Conservation (phyloP, 768 basidiomycete genomes). For the Daedalea quercina region DNA sequence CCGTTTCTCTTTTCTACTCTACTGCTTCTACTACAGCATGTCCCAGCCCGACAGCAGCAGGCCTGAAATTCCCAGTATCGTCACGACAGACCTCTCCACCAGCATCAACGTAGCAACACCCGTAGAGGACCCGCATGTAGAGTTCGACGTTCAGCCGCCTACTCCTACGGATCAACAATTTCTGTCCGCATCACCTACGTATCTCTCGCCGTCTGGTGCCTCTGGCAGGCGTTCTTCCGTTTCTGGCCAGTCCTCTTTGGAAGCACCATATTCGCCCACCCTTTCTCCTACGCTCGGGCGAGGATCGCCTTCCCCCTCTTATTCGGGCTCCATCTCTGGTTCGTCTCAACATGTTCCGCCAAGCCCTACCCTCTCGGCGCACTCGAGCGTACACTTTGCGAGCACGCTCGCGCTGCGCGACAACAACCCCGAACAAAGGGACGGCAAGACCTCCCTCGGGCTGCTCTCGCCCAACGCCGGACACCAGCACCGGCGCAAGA, state of each 20-base stretch:
- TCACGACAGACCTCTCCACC: conserved; percentile 20
- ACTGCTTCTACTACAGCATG: conserved; percentile 4
- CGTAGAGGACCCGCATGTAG: conserved; percentile 2
- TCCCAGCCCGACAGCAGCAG: conserved; percentile 3
- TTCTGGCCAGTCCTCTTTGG: conserved; percentile 14
- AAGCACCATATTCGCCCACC: conserved; percentile 12
- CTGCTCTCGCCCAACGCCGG: conserved; percentile 37
- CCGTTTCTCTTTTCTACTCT: neutral
- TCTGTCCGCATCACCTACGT: conserved; percentile 1
- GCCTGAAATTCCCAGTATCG: conserved; percentile 14
- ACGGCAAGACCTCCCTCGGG: conserved; percentile 44
- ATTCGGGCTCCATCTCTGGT: conserved; percentile 35
- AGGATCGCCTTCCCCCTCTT: conserved; percentile 24
- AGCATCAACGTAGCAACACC: conserved; percentile 7
- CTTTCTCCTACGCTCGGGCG: conserved; percentile 4
- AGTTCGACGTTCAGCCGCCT: conserved; percentile 4
- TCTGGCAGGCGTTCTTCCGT: conserved; percentile 9
- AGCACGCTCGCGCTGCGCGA: conserved; percentile 55
- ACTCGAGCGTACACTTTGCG: conserved; percentile 53
- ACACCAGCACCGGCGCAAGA: conserved; percentile 42
- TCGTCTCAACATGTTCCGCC: conserved; percentile 40
- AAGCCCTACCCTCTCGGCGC: conserved; percentile 73
- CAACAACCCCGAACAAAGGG: conserved; percentile 56
- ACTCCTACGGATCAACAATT: neutral
- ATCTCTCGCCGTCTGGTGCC: conserved; percentile 4